Evolutionary conservation across 169 alveolate genomes (phyloP).

Genomic region (Toxoplasma gondii): DNA sequence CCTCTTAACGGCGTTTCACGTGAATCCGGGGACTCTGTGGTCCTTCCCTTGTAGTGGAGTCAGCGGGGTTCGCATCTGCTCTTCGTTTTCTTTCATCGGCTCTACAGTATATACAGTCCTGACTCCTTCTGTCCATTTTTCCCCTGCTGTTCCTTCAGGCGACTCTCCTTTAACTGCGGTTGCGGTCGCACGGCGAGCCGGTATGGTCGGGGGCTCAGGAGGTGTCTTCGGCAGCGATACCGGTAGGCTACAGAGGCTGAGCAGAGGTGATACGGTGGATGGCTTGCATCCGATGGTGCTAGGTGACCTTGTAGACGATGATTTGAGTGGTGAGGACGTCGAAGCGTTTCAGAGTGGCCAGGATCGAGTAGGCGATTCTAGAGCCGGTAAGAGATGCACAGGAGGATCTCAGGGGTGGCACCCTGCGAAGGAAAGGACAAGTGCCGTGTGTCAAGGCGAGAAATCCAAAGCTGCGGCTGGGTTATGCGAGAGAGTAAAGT

Average conservation of each 20-base stretch:
- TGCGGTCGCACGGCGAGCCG: conserved; percentile 53
- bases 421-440: not conserved
- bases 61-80: too few species aligned
- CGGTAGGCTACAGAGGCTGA: not conserved
- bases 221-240: not conserved
- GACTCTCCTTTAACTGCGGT: conserved; percentile 53
- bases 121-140: not conserved
- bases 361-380: not conserved
- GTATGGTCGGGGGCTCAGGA: not conserved
- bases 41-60: too few species aligned
- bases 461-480: not conserved
- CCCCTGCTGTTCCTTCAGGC: not conserved
- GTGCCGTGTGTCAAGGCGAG: not conserved
- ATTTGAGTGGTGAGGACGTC: not conserved
- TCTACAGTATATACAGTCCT: too few species aligned
- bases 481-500: not conserved
- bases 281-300: not conserved
- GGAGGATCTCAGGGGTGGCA: too few species aligned
- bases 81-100: too few species aligned
- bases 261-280: not conserved
- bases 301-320: not conserved
- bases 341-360: not conserved
- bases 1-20: too few species aligned
- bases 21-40: too few species aligned
- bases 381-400: not conserved